Conservation (phyloP, 208 protist species). For the Sergeia podlipaevii region DNA sequence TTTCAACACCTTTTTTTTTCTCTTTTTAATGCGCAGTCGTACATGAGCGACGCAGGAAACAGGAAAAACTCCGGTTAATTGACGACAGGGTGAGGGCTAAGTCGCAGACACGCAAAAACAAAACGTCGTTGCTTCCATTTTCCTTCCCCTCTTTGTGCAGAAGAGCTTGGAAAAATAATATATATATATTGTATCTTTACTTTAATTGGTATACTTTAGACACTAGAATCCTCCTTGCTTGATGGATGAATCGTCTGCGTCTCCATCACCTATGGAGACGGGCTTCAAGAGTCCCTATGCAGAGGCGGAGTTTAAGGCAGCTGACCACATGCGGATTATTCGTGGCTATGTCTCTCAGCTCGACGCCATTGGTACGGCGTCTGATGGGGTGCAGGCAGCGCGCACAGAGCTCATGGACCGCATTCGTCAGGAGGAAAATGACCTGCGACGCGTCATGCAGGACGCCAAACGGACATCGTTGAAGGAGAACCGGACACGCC, state of each 20-base stretch:
- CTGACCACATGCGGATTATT: conserved; percentile 29
- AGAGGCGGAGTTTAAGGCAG: conserved; percentile 21
- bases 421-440: conserved; percentile 28
- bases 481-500: conserved; percentile 21
- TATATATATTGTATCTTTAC: too few relatives aligned
- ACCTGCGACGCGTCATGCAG: conserved; percentile 26
- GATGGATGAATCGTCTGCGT: conserved; percentile 8
- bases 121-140: too few relatives aligned
- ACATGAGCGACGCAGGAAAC: too few relatives aligned
- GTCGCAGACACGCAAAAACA: too few relatives aligned
- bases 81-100: too few relatives aligned
- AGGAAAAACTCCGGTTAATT: too few relatives aligned
- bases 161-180: too few relatives aligned
- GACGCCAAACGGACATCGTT: conserved; percentile 31
- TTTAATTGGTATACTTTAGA: background rate
- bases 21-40: too few relatives aligned
- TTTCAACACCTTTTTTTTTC: too few relatives aligned
- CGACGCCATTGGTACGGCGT: conserved; percentile 19
- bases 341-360: conserved; percentile 42
- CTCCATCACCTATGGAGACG: conserved; percentile 2
- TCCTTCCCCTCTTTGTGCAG: too few relatives aligned
- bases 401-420: conserved; percentile 26
- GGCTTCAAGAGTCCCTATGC: conserved; percentile 31
- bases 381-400: conserved; percentile 5
- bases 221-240: background rate